A percentile compares a stretch with the other conserved stretches of the same genome.
phyloP scores from a whole-genome alignment of 768 basidiomycete genomes.

The Tylopilus balloui region DNA sequence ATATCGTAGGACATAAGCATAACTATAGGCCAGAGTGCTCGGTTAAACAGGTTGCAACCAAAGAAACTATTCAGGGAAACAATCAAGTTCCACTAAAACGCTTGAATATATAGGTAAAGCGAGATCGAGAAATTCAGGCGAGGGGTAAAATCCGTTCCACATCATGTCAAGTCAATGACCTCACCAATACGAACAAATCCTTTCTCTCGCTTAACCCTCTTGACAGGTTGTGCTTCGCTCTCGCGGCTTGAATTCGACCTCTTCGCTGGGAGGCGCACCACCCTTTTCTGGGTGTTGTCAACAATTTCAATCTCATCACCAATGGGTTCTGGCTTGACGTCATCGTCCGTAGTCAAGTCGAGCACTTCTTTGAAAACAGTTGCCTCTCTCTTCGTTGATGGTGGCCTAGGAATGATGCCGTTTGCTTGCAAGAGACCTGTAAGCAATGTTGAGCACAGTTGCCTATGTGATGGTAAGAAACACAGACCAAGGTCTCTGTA shows the following conservation, averaged over 20 bases:
- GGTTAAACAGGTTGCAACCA: background rate
- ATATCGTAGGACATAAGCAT: background rate
- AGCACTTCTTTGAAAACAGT: slow-evolving; percentile 11
- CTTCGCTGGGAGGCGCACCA: background rate
- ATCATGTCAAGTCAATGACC: slow-evolving; percentile 31
- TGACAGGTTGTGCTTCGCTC: slow-evolving; percentile 10
- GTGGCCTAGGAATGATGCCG: slow-evolving; percentile 21
- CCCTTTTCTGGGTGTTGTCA: slow-evolving; percentile 1
- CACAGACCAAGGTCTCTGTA: slow-evolving; percentile 28
- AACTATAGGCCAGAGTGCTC: too few relatives aligned
- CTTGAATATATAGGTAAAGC: background rate
- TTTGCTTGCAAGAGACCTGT: slow-evolving; percentile 28
- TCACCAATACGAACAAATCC: slow-evolving; percentile 14
- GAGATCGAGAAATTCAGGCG: background rate
- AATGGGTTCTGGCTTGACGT: slow-evolving; percentile 10
- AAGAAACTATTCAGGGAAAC: background rate
- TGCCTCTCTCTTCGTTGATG: background rate
- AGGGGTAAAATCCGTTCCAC: background rate
- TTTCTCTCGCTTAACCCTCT: slow-evolving; percentile 28
- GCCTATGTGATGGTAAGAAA: background rate
- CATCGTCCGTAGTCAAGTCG: slow-evolving; percentile 16
- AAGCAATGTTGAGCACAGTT: background rate
- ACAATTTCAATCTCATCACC: slow-evolving; percentile 8
- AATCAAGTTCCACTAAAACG: background rate
- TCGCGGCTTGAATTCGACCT: background rate